Conservation (phyloP, 257 asterid genomes). For the Phtheirospermum japonicum region DNA sequence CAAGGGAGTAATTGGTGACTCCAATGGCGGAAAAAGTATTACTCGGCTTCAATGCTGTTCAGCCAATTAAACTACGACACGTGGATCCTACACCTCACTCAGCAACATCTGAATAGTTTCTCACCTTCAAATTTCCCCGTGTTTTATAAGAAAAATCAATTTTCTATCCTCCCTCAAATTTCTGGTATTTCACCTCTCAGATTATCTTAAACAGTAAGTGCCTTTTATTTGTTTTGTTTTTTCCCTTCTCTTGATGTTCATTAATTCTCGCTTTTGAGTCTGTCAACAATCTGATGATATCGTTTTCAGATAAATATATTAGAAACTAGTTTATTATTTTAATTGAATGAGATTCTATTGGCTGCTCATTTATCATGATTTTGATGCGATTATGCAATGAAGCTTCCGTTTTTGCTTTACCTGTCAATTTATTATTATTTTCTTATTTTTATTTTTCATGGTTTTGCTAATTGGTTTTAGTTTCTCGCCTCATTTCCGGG, state of each 20-base stretch:
- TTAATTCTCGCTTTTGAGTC: not conserved
- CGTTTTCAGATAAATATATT: not conserved
- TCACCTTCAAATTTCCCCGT: not conserved
- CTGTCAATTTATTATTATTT: no score
- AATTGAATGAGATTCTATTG: not conserved
- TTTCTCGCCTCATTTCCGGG: no score
- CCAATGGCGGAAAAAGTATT: not conserved
- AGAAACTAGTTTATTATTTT: not conserved
- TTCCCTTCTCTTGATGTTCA: not conserved
- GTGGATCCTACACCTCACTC: not conserved
- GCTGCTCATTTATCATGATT: not conserved
- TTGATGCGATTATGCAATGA: not conserved
- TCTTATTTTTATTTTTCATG: no score
- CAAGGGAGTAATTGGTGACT: no score
- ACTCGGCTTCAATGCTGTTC: not conserved
- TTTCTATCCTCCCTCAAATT: not conserved
- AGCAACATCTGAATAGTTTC: not conserved
- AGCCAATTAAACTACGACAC: not conserved
- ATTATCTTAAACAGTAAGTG: conserved; percentile 5
- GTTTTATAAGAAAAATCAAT: not conserved
- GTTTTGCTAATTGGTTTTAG: no score
- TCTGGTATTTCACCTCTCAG: not conserved
- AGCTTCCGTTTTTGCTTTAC: not conserved
- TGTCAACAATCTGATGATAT: no score
- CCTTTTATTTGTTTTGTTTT: not conserved